phyloP scores from a whole-genome alignment of 805 yeast species.

The Isabelozyma rhagii region DNA sequence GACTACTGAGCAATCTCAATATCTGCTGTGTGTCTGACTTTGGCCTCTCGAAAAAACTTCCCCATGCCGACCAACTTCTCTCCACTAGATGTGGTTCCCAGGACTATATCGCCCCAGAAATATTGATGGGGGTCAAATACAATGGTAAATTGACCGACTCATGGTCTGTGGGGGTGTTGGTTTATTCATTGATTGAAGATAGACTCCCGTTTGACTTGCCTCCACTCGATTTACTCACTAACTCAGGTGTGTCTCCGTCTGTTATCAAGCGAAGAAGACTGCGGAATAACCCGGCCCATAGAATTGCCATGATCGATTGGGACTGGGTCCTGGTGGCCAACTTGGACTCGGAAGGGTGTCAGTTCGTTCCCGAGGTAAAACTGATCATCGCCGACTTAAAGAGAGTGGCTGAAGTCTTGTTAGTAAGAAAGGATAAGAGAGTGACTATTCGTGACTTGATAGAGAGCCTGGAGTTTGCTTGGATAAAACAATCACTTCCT shows the following conservation, averaged over 20 bases:
- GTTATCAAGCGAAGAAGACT: slow-evolving; percentile 40
- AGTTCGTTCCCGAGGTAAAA: slow-evolving; percentile 10
- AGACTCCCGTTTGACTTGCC: slow-evolving; percentile 90
- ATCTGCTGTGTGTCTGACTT: slow-evolving; percentile 75
- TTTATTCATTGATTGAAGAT: slow-evolving; percentile 80
- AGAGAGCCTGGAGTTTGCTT: slow-evolving; percentile 13
- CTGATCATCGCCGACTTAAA: slow-evolving; percentile 19
- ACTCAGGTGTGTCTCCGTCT: slow-evolving; percentile 34
- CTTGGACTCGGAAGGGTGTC: slow-evolving; percentile 4
- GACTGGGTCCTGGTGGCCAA: slow-evolving; percentile 57
- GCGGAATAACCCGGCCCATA: slow-evolving; percentile 66
- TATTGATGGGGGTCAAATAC: slow-evolving; percentile 84
- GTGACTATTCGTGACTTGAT: slow-evolving; percentile 14
- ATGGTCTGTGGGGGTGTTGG: slow-evolving; percentile 94
- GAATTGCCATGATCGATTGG: slow-evolving; percentile 94
- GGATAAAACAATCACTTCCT: slow-evolving; percentile 23
- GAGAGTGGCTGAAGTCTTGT: slow-evolving; percentile 26
- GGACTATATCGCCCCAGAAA: slow-evolving; percentile 94
- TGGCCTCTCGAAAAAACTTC: slow-evolving; percentile 76
- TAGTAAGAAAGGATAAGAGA: slow-evolving; percentile 38
- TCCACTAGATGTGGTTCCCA: slow-evolving; percentile 94
- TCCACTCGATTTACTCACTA: slow-evolving; percentile 42
- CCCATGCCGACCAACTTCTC: slow-evolving; percentile 57
- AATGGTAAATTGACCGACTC: slow-evolving; percentile 89
- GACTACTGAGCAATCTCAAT: slow-evolving; percentile 14